A percentile compares a stretch with the other conserved stretches of the same genome.
phyloP scores from a whole-genome alignment of 176 grass and related monocot genomes.

The Zoysia pacifica region DNA sequence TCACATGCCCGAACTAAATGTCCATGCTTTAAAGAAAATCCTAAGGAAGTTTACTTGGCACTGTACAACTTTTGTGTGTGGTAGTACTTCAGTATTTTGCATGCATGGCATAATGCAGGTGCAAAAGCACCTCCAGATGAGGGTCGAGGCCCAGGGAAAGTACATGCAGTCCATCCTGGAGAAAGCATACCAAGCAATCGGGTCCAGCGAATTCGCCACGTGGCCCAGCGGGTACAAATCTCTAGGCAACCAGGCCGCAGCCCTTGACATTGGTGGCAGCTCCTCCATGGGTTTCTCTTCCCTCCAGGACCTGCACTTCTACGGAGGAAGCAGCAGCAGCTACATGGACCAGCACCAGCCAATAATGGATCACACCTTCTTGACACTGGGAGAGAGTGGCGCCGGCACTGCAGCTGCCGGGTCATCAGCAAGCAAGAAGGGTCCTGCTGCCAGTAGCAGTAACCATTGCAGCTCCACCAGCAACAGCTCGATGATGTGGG shows the following conservation, averaged over 20 bases:
- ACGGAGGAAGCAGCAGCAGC: slow-evolving; percentile 41
- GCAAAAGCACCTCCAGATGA: slow-evolving; percentile 93
- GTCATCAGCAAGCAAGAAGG: slow-evolving; percentile 47
- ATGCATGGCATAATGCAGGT: slow-evolving; percentile 57
- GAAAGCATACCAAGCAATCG: slow-evolving; percentile 75
- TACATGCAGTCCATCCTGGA: slow-evolving; percentile 98
- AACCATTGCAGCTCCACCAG: slow-evolving; percentile 53
- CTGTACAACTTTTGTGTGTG: slow-evolving; percentile 4
- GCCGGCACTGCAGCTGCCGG: neutral
- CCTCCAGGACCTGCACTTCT: slow-evolving; percentile 72
- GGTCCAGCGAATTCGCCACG: slow-evolving; percentile 40
- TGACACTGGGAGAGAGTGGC: slow-evolving; percentile 48
- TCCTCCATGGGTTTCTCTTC: slow-evolving; percentile 62
- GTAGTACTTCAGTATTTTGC: slow-evolving; percentile 22
- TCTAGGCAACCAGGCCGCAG: slow-evolving; percentile 47
- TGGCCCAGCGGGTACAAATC: slow-evolving; percentile 51
- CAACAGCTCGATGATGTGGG: slow-evolving; percentile 72
- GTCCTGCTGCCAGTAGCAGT: neutral
- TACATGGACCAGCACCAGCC: slow-evolving; percentile 67
- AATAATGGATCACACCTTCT: slow-evolving; percentile 54
- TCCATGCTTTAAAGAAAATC: slow-evolving; percentile 34
- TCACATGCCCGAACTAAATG: slow-evolving; percentile 21
- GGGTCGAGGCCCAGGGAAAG: slow-evolving; percentile 91
- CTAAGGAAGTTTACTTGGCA: slow-evolving; percentile 51
- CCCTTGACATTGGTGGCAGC: slow-evolving; percentile 41